phyloP scores from a whole-genome alignment of 768 basidiomycete genomes.

The Cubamyces sp. region DNA sequence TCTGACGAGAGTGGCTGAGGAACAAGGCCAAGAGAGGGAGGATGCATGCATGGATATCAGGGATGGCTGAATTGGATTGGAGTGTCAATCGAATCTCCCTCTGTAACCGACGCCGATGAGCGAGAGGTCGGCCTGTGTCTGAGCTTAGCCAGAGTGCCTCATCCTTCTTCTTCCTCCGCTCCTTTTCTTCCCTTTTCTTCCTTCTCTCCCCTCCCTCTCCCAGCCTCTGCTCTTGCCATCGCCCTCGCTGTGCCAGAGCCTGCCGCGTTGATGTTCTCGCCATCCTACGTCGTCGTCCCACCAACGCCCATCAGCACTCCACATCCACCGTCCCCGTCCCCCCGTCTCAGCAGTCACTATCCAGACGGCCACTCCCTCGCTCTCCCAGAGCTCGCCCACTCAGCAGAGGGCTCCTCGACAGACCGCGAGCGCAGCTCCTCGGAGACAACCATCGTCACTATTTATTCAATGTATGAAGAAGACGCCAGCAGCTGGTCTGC shows the following conservation, averaged over 20 bases:
- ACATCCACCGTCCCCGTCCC: constrained; percentile 17
- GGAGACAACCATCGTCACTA: constrained; percentile 79
- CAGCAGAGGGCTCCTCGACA: constrained; percentile 32
- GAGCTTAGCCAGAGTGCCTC: constrained; percentile 1
- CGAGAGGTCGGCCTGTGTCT: background rate
- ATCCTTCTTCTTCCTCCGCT: constrained; percentile 11
- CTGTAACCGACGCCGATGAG: constrained; percentile 16
- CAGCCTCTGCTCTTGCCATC: background rate
- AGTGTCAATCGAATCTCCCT: background rate
- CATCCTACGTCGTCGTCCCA: constrained; percentile 33
- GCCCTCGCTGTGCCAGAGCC: constrained; percentile 3
- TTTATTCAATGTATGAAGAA: constrained; percentile 87
- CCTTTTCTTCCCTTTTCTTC: constrained; percentile 14
- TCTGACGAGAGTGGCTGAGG: background rate
- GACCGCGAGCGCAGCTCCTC: constrained; percentile 60
- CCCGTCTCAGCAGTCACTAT: constrained; percentile 3
- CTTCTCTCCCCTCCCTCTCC: constrained; percentile 5
- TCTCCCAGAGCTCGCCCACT: constrained; percentile 40
- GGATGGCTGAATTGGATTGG: background rate
- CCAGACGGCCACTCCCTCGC: constrained; percentile 35
- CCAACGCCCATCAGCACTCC: constrained; percentile 32
- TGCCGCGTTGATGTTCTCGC: constrained; percentile 30
- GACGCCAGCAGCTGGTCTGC: constrained; percentile 56
- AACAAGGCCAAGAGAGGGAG: background rate
- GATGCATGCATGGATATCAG: background rate